A percentile compares a stretch with the other conserved stretches of the same genome.
Conservation (phyloP, 495 filamentous ascomycete species). For the Apodospora peruviana region DNA sequence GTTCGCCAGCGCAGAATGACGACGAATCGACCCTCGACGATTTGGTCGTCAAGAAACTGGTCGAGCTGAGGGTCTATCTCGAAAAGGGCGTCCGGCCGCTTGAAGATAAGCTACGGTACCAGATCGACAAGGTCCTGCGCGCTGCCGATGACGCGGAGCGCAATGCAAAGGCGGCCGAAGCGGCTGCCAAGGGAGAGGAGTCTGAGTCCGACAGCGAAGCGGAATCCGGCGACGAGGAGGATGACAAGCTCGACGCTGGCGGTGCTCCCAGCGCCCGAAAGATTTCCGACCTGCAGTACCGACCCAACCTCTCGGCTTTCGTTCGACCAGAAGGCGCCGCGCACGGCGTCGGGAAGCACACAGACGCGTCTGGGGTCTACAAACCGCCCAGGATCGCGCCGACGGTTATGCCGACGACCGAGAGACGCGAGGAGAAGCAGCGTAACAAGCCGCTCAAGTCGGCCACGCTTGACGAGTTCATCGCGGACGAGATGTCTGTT, state of each 20-base stretch:
- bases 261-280: slow-evolving; percentile 37
- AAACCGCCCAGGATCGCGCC: slow-evolving; percentile 79
- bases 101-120: slow-evolving; percentile 80
- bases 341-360: slow-evolving; percentile 34
- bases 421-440: slow-evolving; percentile 51
- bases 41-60: slow-evolving; percentile 67
- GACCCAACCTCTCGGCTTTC: slow-evolving; percentile 56
- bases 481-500: slow-evolving; percentile 69
- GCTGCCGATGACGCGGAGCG: slow-evolving; percentile 71
- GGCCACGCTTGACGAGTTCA: slow-evolving; percentile 78
- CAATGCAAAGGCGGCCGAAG: slow-evolving; percentile 18
- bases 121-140: slow-evolving; percentile 84
- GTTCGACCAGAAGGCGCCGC: slow-evolving; percentile 27
- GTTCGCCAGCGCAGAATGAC: slow-evolving; percentile 21
- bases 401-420: slow-evolving; percentile 59
- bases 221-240: slow-evolving; percentile 23
- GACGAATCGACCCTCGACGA: slow-evolving; percentile 35
- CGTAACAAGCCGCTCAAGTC: slow-evolving; percentile 59
- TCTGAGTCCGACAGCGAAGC: slow-evolving; percentile 35
- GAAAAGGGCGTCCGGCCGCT: slow-evolving; percentile 86
- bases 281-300: slow-evolving; percentile 59
- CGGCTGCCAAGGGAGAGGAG: slow-evolving; percentile 24
- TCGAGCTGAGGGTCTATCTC: slow-evolving; percentile 79
- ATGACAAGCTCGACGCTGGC: slow-evolving; percentile 34
- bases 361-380: slow-evolving; percentile 61